Conservation (phyloP, 768 basidiomycete genomes). For the Candolleomyces aberdarensis region DNA sequence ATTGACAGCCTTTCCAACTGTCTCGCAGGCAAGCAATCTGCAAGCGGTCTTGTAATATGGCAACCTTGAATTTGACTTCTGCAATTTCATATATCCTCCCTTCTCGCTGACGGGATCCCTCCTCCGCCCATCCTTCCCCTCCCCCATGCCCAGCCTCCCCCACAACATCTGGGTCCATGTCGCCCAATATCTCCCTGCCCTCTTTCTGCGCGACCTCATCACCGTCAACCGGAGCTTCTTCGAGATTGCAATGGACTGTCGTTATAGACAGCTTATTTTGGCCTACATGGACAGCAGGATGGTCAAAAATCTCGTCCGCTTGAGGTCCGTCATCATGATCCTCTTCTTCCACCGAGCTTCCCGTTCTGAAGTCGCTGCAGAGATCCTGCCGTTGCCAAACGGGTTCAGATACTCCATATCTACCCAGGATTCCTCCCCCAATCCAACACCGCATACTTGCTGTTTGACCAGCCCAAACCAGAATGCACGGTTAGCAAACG, state of each 20-base stretch:
- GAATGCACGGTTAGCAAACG: slow-evolving; percentile 13
- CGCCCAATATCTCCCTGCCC: slow-evolving; percentile 31
- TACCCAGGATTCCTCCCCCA: slow-evolving; percentile 42
- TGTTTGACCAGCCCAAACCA: slow-evolving; percentile 10
- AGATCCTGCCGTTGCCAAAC: slow-evolving; percentile 45
- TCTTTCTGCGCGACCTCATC: slow-evolving; percentile 29
- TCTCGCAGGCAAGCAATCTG: slow-evolving; percentile 1
- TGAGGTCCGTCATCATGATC: slow-evolving; percentile 27
- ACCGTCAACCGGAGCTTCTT: slow-evolving; percentile 36
- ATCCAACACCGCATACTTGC: neutral
- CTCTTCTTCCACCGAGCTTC: neutral
- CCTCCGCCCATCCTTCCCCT: slow-evolving; percentile 2
- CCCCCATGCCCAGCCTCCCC: slow-evolving; percentile 19
- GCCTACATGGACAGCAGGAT: slow-evolving; percentile 45
- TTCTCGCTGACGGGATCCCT: neutral
- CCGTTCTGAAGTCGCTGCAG: slow-evolving; percentile 20
- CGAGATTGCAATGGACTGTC: slow-evolving; percentile 42
- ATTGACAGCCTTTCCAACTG: slow-evolving; percentile 11
- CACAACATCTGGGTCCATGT: slow-evolving; percentile 36
- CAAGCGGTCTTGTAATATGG: slow-evolving; percentile 3
- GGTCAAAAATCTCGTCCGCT: slow-evolving; percentile 36
- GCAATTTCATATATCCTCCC: slow-evolving; percentile 6
- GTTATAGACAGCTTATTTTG: slow-evolving; percentile 49
- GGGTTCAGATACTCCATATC: slow-evolving; percentile 45
- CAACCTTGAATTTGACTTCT: slow-evolving; percentile 11